Evolutionary conservation across 371 early-diverging fungal genomes (phyloP).

Genomic region (Massospora cicadina): DNA sequence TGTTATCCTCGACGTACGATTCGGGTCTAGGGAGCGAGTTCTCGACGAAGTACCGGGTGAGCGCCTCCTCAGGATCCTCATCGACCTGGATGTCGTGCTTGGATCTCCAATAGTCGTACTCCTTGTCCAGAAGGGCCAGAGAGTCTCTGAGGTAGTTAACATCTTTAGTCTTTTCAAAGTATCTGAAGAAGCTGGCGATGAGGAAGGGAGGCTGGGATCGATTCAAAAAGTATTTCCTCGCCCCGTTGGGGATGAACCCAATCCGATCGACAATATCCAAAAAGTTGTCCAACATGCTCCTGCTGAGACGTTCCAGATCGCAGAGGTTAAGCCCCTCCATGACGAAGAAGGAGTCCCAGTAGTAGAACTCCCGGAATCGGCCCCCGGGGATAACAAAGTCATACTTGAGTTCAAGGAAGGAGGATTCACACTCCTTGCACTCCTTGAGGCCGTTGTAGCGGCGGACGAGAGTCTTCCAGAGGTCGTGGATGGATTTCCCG

Average conservation of each 20-base stretch:
- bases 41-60: conserved; percentile 36
- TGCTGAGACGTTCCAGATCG: conserved; percentile 34
- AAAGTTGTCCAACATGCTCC: conserved; percentile 46
- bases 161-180: conserved; percentile 34
- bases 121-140: conserved; percentile 37
- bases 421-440: conserved; percentile 32
- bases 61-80: conserved; percentile 7
- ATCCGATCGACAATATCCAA: conserved; percentile 14
- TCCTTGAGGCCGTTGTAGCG: conserved; percentile 22
- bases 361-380: conserved; percentile 74
- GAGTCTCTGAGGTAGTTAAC: conserved; percentile 23
- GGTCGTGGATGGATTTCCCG: conserved; percentile 24
- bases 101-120: conserved; percentile 44
- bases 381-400: conserved; percentile 83
- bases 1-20: conserved; percentile 49
- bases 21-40: conserved; percentile 54
- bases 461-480: conserved; percentile 40
- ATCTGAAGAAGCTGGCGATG: conserved; percentile 40
- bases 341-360: conserved; percentile 83
- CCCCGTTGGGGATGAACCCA: background rate
- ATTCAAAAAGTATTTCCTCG: conserved; percentile 52
- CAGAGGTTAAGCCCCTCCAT: conserved; percentile 54
- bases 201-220: conserved; percentile 81
- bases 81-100: conserved; percentile 26
- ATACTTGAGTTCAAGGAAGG: conserved; percentile 30